Evolutionary conservation across 192 early-diverging fungal species (phyloP).

Genomic region (Rhizoclosmatium globosum): DNA sequence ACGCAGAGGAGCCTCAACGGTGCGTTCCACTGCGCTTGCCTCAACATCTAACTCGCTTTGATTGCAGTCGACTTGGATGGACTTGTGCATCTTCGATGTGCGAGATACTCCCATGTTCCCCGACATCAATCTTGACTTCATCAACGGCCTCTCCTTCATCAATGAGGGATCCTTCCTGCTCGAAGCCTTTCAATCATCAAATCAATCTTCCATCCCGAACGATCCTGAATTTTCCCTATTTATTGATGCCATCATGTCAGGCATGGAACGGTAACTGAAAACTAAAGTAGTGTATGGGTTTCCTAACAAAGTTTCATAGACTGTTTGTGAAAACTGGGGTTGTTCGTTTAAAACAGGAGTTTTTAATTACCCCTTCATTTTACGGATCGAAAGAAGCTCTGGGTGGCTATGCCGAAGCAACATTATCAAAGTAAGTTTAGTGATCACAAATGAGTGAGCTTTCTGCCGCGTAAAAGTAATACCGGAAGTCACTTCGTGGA

Average conservation of each 20-base stretch:
- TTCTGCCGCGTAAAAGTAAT: neutral
- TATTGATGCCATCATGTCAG: conserved; percentile 3
- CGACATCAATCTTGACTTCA: no score
- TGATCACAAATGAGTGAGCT: no score
- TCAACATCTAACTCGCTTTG: no score
- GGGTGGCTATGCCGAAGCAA: no score
- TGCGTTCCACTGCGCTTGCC: no score
- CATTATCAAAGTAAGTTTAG: no score
- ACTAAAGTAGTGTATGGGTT: neutral
- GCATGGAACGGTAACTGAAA: neutral
- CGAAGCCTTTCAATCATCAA: neutral
- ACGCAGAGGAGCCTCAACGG: no score
- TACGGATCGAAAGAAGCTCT: neutral
- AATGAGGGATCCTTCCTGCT: conserved; percentile 6
- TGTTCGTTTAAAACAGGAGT: conserved; percentile 10
- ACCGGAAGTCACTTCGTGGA: neutral
- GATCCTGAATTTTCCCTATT: conserved; percentile 8
- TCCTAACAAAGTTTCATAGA: neutral
- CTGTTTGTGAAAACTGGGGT: conserved; percentile 7
- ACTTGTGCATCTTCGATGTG: conserved; percentile 11
- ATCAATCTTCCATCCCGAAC: neutral
- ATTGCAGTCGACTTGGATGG: neutral
- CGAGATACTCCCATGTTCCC: neutral
- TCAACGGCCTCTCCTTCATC: neutral
- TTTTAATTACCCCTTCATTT: conserved; percentile 11